Evolutionary conservation across 208 protist species (phyloP).

Genomic region (Histomonas meleagridis): DNA sequence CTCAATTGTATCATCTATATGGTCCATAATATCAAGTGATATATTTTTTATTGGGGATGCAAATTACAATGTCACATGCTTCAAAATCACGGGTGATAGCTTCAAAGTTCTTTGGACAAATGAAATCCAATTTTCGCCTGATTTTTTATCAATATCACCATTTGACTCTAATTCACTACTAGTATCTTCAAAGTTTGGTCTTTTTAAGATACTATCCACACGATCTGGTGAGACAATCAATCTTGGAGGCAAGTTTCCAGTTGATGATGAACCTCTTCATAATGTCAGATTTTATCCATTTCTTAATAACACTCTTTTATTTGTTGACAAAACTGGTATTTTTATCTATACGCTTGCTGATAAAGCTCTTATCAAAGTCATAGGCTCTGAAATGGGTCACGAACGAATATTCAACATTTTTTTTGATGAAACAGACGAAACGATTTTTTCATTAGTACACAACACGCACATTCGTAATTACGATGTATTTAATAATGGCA

Average conservation of each 20-base stretch:
- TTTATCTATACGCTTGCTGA: background rate
- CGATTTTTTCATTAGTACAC: background rate
- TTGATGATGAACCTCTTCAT: background rate
- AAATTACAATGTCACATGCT: background rate
- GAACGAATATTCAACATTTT: background rate
- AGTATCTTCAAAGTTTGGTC: background rate
- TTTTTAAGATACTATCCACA: background rate
- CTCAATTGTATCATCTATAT: background rate
- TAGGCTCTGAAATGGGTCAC: background rate
- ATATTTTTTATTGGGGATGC: background rate
- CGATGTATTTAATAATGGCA: background rate
- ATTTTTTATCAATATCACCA: background rate
- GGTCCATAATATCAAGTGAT: background rate
- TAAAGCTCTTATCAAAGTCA: background rate
- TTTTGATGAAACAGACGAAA: background rate
- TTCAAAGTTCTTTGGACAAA: background rate
- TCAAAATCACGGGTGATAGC: background rate
- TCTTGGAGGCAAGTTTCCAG: background rate
- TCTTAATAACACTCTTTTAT: background rate
- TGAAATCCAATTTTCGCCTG: background rate
- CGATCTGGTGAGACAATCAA: background rate
- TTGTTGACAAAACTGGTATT: background rate
- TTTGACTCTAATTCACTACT: background rate
- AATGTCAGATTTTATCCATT: background rate
- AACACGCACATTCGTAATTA: background rate